A percentile compares a stretch with the other conserved stretches of the same genome.
These are phyloP conservation scores for Thielaviopsis populi DNA, from an alignment of 2,329 filamentous ascomycete genomes.

Conservation along the genomic window DNA sequence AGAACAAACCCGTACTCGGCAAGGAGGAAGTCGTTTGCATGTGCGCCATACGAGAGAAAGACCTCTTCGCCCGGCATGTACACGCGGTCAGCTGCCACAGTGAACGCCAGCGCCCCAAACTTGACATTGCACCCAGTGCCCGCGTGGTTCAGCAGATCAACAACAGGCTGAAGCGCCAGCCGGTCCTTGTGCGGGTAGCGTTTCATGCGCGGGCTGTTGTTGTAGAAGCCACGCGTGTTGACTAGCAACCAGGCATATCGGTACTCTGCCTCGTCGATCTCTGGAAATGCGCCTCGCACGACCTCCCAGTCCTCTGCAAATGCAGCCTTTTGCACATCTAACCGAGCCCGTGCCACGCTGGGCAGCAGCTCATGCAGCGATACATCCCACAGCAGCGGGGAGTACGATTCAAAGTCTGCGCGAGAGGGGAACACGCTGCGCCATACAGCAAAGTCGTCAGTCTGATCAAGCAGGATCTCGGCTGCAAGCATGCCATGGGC, in stretches of 20 bases:
- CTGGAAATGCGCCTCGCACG: slow-evolving; percentile 23
- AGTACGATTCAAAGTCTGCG: slow-evolving; percentile 37
- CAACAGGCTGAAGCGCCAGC: slow-evolving; percentile 55
- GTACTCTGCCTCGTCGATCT: slow-evolving; percentile 29
- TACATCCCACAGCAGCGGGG: slow-evolving; percentile 36
- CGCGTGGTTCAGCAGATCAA: slow-evolving; percentile 54
- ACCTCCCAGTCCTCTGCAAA: slow-evolving; percentile 29
- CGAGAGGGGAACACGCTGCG: slow-evolving; percentile 49
- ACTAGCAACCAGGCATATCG: slow-evolving; percentile 43
- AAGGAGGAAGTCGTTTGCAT: slow-evolving; percentile 58
- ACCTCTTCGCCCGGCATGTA: slow-evolving; percentile 49
- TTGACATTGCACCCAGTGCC: slow-evolving; percentile 36
- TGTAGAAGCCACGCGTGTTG: slow-evolving; percentile 50
- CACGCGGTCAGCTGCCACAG: slow-evolving; percentile 34
- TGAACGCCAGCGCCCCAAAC: slow-evolving; percentile 37
- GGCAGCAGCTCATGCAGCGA: slow-evolving; percentile 35
- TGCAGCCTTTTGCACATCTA: slow-evolving; percentile 37
- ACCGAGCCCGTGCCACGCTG: slow-evolving; percentile 27
- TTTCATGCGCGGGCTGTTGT: slow-evolving; percentile 32
- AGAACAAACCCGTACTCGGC: slow-evolving; percentile 47
- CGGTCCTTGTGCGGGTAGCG: slow-evolving; percentile 37
- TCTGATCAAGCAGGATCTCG: slow-evolving; percentile 32
- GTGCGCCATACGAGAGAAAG: slow-evolving; percentile 52
- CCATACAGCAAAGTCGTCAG: slow-evolving; percentile 40
- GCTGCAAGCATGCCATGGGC: slow-evolving; percentile 62